Evolutionary conservation across 352 stramenopile genomes (phyloP).

Genomic region (Albugo laibachii): DNA sequence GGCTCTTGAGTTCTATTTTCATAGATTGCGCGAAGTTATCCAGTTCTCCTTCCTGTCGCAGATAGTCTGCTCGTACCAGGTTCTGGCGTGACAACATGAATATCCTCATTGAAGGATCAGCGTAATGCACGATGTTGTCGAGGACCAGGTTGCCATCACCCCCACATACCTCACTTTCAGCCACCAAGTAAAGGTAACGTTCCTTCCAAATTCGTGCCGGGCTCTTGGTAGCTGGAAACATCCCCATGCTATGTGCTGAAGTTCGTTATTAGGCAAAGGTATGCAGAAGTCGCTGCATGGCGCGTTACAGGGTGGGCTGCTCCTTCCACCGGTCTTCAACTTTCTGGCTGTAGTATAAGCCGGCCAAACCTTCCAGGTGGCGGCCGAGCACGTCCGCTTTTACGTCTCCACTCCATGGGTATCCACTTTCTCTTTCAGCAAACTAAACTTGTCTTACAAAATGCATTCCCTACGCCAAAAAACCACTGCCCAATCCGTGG

Average conservation of each 20-base stretch:
- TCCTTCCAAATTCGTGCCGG: constrained; percentile 3
- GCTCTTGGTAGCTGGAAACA: constrained; percentile 7
- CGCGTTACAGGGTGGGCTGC: background rate
- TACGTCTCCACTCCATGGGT: background rate
- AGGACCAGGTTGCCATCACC: constrained; percentile 1
- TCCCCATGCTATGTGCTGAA: constrained; percentile 5
- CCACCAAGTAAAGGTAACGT: constrained; percentile 4
- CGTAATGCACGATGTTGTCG: constrained; percentile 8
- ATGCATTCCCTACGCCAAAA: background rate
- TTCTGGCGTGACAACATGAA: too few species aligned
- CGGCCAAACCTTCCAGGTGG: constrained; percentile 1
- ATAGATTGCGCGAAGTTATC: background rate
- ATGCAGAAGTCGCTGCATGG: constrained; percentile 5
- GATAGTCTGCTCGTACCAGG: background rate
- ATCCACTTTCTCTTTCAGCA: background rate
- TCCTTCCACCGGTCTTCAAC: constrained; percentile 5
- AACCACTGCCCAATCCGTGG: background rate
- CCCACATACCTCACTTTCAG: constrained; percentile 1
- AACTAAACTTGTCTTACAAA: constrained; percentile 1
- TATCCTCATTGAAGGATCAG: background rate
- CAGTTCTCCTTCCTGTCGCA: background rate
- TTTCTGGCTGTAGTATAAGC: constrained; percentile 7
- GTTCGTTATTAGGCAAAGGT: constrained; percentile 3
- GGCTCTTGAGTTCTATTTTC: too few species aligned
- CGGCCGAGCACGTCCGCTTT: constrained; percentile 2